Evolutionary conservation across 2,329 filamentous ascomycete genomes (phyloP).

Genomic region (Neofusicoccum sp.): DNA sequence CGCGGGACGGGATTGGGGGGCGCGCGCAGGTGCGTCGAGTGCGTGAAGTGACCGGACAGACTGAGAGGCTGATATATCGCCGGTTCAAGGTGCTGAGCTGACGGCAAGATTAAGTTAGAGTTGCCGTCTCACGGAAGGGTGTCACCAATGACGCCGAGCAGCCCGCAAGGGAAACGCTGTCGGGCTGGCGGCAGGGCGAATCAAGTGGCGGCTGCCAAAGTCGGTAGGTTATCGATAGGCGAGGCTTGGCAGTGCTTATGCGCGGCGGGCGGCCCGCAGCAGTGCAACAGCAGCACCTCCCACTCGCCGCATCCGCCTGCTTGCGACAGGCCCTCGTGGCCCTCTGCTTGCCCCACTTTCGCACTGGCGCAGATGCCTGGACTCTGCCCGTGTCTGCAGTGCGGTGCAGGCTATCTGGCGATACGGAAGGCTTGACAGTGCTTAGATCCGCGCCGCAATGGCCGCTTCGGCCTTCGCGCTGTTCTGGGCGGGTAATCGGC

Average conservation of each 20-base stretch:
- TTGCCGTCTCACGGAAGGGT: neutral
- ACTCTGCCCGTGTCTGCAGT: too few relatives aligned
- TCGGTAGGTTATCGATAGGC: neutral
- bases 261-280: too few relatives aligned
- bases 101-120: slow-evolving; percentile 2
- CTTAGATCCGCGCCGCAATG: neutral
- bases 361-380: too few relatives aligned
- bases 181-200: neutral
- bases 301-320: too few relatives aligned
- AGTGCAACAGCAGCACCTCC: too few relatives aligned
- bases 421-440: too few relatives aligned
- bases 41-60: too few relatives aligned
- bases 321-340: too few relatives aligned
- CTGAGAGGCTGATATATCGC: too few relatives aligned
- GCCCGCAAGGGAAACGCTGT: neutral
- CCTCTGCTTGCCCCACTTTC: too few relatives aligned
- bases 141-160: neutral
- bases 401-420: too few relatives aligned
- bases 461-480: slow-evolving; percentile 4
- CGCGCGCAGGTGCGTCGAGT: neutral
- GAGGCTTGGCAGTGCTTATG: slow-evolving; percentile 14
- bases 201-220: neutral
- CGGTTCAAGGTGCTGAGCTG: neutral
- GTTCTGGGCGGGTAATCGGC: slow-evolving; percentile 12
- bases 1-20: neutral